Percentiles rank a stretch among this genome's conserved stretches.
phyloP scores from a whole-genome alignment of 805 yeast species.

The Pichia nakasei region DNA sequence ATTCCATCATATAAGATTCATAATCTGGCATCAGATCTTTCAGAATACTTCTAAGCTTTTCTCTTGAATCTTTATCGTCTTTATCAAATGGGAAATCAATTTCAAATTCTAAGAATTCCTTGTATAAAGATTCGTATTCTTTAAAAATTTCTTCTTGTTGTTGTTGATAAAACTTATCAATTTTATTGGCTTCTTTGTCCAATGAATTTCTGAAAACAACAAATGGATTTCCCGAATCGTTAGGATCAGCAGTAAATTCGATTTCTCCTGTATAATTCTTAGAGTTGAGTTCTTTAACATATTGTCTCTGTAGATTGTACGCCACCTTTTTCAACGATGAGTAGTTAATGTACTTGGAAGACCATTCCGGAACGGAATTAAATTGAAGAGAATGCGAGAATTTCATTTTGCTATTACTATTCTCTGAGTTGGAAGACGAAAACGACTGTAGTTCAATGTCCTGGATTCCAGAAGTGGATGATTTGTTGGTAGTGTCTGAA shows the following conservation, averaged over 20 bases:
- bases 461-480: no score
- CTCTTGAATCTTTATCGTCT: constrained; percentile 13
- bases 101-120: constrained; percentile 59
- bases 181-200: constrained; percentile 66
- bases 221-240: constrained; percentile 36
- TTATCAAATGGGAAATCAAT: constrained; percentile 20
- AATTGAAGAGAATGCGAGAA: constrained; percentile 92
- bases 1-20: not conserved
- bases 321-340: constrained; percentile 79
- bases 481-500: no score
- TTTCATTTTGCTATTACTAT: constrained; percentile 48
- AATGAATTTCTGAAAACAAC: constrained; percentile 60
- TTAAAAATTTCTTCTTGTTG: constrained; percentile 54
- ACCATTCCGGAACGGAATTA: constrained; percentile 98
- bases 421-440: not conserved
- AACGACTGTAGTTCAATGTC: constrained; percentile 5
- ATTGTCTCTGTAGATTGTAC: constrained; percentile 70
- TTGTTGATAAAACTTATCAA: constrained; percentile 62
- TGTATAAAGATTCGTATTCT: constrained; percentile 47
- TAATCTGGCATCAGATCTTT: constrained; percentile 4
- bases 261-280: constrained; percentile 19
- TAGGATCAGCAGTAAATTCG: constrained; percentile 25
- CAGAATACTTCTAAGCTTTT: constrained; percentile 12
- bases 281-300: constrained; percentile 22
- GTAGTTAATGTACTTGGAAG: constrained; percentile 83